Conservation (phyloP, 2,329 filamentous ascomycete genomes). For the Clonostachys rosea region DNA sequence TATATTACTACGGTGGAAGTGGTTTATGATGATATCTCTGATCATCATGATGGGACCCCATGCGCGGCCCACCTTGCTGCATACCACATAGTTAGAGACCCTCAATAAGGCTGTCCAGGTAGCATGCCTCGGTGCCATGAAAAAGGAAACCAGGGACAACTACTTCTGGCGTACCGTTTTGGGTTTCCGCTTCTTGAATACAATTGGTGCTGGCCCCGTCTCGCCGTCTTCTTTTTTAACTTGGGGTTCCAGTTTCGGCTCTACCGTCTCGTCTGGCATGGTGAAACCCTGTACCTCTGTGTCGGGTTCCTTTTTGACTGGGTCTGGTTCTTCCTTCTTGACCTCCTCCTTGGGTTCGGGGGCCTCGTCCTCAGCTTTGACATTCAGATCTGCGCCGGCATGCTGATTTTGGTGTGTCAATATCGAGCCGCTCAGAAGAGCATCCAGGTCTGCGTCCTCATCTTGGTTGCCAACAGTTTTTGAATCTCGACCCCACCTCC, state of each 20-base stretch:
- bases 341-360: slow-evolving; percentile 15
- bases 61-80: no score
- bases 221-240: slow-evolving; percentile 4
- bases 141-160: no score
- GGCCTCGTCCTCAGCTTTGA: slow-evolving; percentile 12
- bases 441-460: slow-evolving; percentile 56
- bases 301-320: slow-evolving; percentile 19
- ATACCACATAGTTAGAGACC: no score
- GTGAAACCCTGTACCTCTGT: slow-evolving; percentile 8
- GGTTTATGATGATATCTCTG: no score
- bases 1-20: no score
- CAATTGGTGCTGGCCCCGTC: slow-evolving; percentile 36
- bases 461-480: slow-evolving; percentile 38
- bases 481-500: slow-evolving; percentile 47
- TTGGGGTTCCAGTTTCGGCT: slow-evolving; percentile 14
- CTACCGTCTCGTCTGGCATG: slow-evolving; percentile 25
- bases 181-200: slow-evolving; percentile 79
- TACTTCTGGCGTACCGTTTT: slow-evolving; percentile 28
- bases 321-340: slow-evolving; percentile 16
- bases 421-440: slow-evolving; percentile 40
- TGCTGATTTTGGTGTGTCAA: slow-evolving; percentile 13
- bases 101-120: no score
- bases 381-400: slow-evolving; percentile 1
- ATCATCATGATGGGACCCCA: no score
- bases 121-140: no score